Percentiles rank a stretch among this genome's conserved stretches.
Evolutionary conservation across 768 basidiomycete species (phyloP).

Genomic region (Scleroderma citrinum): DNA sequence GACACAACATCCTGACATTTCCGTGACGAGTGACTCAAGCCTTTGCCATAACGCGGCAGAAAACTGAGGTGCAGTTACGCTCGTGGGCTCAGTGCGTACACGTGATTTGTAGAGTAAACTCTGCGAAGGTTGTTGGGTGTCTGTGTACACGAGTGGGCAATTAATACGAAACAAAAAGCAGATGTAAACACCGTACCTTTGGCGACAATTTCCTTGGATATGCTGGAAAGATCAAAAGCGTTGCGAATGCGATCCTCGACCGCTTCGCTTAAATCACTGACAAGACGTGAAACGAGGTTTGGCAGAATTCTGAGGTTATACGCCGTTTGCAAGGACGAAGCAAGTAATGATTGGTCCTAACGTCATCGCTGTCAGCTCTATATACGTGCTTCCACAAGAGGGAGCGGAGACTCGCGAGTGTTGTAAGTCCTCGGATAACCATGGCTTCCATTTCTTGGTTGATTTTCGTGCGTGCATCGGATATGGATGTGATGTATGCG

Average conservation of each 20-base stretch:
- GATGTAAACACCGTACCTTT: constrained; percentile 48
- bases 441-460: constrained; percentile 87
- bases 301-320: constrained; percentile 88
- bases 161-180: constrained; percentile 2
- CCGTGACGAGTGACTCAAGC: constrained; percentile 78
- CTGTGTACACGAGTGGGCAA: constrained; percentile 2
- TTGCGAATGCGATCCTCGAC: constrained; percentile 75
- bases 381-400: not conserved
- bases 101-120: constrained; percentile 74
- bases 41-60: constrained; percentile 74
- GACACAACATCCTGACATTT: constrained; percentile 86
- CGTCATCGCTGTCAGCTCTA: not conserved
- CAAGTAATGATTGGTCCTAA: constrained; percentile 86
- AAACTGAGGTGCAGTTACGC: constrained; percentile 82
- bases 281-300: constrained; percentile 70
- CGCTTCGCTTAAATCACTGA: constrained; percentile 74
- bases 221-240: constrained; percentile 81
- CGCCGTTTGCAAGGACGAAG: constrained; percentile 92
- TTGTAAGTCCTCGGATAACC: constrained; percentile 74
- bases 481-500: constrained; percentile 64
- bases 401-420: constrained; percentile 49
- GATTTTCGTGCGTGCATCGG: constrained; percentile 62
- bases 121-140: constrained; percentile 22
- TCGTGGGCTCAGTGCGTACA: constrained; percentile 87
- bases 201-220: constrained; percentile 77